Base-by-base conservation (phyloP, 1,284 basidiomycete species). In the Rhodotorula sp. region DNA sequence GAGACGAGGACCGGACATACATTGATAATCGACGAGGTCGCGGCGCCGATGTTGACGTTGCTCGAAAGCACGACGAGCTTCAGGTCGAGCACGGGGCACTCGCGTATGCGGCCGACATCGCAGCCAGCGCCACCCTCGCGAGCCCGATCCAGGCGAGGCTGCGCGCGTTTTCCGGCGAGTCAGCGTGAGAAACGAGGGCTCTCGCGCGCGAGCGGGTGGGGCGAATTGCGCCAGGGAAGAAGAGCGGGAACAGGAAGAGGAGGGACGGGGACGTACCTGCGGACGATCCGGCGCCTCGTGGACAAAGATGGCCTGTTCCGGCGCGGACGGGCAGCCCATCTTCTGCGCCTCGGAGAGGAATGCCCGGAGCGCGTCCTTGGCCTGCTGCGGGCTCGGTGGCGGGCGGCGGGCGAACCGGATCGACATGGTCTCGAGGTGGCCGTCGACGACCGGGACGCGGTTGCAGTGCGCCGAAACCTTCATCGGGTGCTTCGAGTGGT, bases 11-110 rank as follows among this genome's bases (percentile, higher is more conserved):
- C 27, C 37, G 29, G 21, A 65, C 74, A 60, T 61, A 75, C 97
- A 81, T 99, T 99, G 81, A 99, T 96, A 81, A 99, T 92, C 72
- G 92, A 94, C 78, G 91, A 94, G 58, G 97, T 99, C 62, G 97
- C 96, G 19, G 96, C 96, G 13, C 97, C 96, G 76, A 99, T 92
- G 78, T 90, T 90, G 73, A 98, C 95, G 80, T 99, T 99, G 83
- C 98, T 97, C 73, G 90, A 88, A 69, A 99, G 85, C 58, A 94
- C 91, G 54, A 98, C 91, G 81, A 99, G 97, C 85, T 96, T 96
- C 85, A 97, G 87, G 82, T 99, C 97, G 68, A 99, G 82, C 36
- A 99, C 94, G 50, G 88, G 85, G 81, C 95, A 97, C 81, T 93
- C 88, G 68, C 97, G 86, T 21, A 99, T 89, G 65, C 97, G 85